These are phyloP conservation scores for Leccinellum albellum DNA, from an alignment of 768 basidiomycete species.

Conservation along the genomic window DNA sequence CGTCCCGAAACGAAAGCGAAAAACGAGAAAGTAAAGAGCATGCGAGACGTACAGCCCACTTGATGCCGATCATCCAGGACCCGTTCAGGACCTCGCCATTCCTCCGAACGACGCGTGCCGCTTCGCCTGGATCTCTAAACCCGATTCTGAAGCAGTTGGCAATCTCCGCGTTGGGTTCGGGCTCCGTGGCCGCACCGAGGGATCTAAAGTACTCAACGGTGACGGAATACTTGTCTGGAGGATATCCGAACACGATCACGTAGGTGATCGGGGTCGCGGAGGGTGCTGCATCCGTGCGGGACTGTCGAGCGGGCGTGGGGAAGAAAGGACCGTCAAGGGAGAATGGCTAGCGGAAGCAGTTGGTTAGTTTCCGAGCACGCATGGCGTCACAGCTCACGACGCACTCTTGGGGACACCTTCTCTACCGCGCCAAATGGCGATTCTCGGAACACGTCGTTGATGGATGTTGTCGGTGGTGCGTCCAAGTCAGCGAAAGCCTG, in stretches of 20 bases:
- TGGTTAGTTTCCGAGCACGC: not conserved
- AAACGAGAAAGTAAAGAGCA: not conserved
- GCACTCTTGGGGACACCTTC: constrained; percentile 18
- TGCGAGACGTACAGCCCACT: constrained; percentile 67
- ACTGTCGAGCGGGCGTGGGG: constrained; percentile 7
- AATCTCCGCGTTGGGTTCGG: constrained; percentile 64
- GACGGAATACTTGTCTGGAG: constrained; percentile 68
- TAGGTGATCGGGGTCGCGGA: constrained; percentile 45
- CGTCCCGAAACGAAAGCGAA: not conserved
- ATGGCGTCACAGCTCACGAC: not conserved
- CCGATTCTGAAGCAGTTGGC: constrained; percentile 81
- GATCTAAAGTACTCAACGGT: constrained; percentile 74
- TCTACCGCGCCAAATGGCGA: constrained; percentile 31
- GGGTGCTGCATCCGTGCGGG: constrained; percentile 27
- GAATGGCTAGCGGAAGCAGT: constrained; percentile 10
- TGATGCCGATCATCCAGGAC: constrained; percentile 80
- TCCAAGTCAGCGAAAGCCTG: constrained; percentile 71
- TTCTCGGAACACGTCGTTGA: constrained; percentile 71
- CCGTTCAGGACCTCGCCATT: constrained; percentile 78
- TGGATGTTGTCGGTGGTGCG: constrained; percentile 72
- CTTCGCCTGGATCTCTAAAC: constrained; percentile 67
- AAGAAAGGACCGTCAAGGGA: constrained; percentile 21
- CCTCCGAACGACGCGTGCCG: constrained; percentile 73
- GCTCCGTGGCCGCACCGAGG: constrained; percentile 66
- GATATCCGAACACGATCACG: constrained; percentile 87